These are phyloP conservation scores for Daldinia decipiens DNA, from an alignment of 495 filamentous ascomycete species.

Conservation along the genomic window DNA sequence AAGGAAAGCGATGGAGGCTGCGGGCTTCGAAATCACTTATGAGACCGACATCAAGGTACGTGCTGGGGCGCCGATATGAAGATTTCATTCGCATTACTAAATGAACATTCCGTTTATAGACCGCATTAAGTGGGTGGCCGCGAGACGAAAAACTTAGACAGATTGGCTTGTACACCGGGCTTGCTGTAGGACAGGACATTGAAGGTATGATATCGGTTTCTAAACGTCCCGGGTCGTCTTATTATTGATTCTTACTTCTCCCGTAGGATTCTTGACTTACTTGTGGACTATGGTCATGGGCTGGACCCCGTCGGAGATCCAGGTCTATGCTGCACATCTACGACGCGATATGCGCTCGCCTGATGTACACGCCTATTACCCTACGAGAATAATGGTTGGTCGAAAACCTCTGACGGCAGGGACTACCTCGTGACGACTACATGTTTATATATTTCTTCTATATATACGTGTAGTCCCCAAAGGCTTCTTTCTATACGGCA, in stretches of 20 bases:
- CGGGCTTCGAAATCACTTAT: slow-evolving; percentile 56
- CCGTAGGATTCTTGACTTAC: slow-evolving; percentile 49
- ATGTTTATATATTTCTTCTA: not conserved
- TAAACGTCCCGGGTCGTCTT: not conserved
- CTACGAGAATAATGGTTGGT: slow-evolving; percentile 47
- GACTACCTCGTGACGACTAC: not conserved
- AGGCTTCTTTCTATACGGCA: not conserved
- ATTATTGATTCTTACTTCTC: not conserved
- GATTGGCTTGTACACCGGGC: slow-evolving; percentile 53
- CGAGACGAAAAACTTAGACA: slow-evolving; percentile 60
- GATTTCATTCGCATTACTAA: not conserved
- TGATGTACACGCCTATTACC: slow-evolving; percentile 46
- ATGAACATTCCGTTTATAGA: slow-evolving; percentile 31
- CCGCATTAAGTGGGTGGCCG: slow-evolving; percentile 63
- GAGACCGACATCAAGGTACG: slow-evolving; percentile 56
- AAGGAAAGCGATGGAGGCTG: slow-evolving; percentile 47
- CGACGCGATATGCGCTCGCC: slow-evolving; percentile 46
- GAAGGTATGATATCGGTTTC: slow-evolving; percentile 39
- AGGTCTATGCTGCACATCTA: slow-evolving; percentile 50
- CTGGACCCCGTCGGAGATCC: slow-evolving; percentile 50
- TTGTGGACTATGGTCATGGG: slow-evolving; percentile 46
- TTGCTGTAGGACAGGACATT: slow-evolving; percentile 44
- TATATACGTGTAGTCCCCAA: not conserved
- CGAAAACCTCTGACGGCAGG: slow-evolving; percentile 44
- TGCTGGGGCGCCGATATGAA: not conserved